Base-by-base conservation (phyloP, 805 yeast genomes). In the Spathaspora arborariae region DNA sequence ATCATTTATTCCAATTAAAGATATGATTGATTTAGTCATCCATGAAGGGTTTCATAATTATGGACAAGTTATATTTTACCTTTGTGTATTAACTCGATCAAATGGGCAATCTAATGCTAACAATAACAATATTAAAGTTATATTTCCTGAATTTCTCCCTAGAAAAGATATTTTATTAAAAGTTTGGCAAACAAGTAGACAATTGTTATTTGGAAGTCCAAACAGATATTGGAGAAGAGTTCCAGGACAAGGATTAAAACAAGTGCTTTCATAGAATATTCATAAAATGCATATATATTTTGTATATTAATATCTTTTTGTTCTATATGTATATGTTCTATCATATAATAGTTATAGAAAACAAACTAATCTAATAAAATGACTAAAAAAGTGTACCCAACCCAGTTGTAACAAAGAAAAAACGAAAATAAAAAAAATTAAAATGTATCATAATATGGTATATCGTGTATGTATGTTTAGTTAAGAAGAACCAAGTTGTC, bases 41-140 rank as follows among this genome's bases (percentile, higher is more conserved):
- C 85, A 85, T 58, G 96, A 88, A 61, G 91, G 87, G 0, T 86
- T 88, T 58, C 72, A 72, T 45, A 84, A 84, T 5, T 77, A 81
- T 51, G 82, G 82, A 51, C 74, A 72, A 51, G 88, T 85, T 8
- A 68, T 83, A 2, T 83, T 75, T 59, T 83, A 85, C 56, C 64
- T 87, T 59, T 80, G 84, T 37, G 67, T 85, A 4, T 65, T 85
- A 30, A 75, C 82, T 15, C 73, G 73, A 44, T 56, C 60, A 35
- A 60, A 56, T 21, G 20, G 38, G 4, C 49, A 41, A 30, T 49
- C 42, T 33, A 44, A 39, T n/a, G 44, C 39, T 40, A 34, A 41
- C 13, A 51, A 48, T 9, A 55, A 51, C 36, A 22, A 51, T 22
- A 62, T 64, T 20, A 65, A 64, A 34, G 67, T 74, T 11, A 70